These are phyloP conservation scores for Bigelowiella natans DNA, from an alignment of 78 protist species.

Conservation along the genomic window DNA sequence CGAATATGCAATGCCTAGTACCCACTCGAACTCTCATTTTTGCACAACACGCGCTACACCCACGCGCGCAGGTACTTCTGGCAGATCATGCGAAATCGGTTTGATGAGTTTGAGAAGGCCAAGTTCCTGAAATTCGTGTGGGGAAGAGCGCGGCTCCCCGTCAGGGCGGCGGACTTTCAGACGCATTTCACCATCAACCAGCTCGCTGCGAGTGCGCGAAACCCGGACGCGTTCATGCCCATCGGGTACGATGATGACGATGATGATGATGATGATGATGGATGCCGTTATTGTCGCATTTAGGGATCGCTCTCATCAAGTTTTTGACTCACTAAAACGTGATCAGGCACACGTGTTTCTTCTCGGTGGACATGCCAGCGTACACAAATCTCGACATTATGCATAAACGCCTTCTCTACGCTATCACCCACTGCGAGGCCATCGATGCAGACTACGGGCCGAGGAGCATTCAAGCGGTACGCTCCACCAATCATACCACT, in stretches of 20 bases:
- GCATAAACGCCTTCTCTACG: not conserved
- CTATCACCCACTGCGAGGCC: constrained; percentile 1
- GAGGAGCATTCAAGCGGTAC: too few relatives aligned
- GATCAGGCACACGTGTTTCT: constrained; percentile 26
- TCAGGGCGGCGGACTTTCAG: not conserved
- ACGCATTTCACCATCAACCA: not conserved
- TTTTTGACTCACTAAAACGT: too few relatives aligned
- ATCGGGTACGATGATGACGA: too few relatives aligned
- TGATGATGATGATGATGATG: too few relatives aligned
- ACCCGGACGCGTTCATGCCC: not conserved
- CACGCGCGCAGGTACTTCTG: not conserved
- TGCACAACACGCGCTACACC: too few relatives aligned
- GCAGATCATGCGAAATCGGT: not conserved
- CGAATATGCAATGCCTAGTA: too few relatives aligned
- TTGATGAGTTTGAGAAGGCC: not conserved
- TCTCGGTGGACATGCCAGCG: not conserved
- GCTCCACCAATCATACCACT: too few relatives aligned
- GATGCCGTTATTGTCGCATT: too few relatives aligned
- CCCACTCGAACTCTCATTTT: too few relatives aligned
- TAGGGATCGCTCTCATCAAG: too few relatives aligned
- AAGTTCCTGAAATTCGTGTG: constrained; percentile 5
- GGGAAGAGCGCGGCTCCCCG: constrained; percentile 6
- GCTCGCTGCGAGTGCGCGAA: not conserved
- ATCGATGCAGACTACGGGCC: not conserved
- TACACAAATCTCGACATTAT: not conserved